Evolutionary conservation across 768 basidiomycete genomes (phyloP), one percentile per base, ranked within the genome.

Genomic region (Kwoniella shandongensis): DNA sequence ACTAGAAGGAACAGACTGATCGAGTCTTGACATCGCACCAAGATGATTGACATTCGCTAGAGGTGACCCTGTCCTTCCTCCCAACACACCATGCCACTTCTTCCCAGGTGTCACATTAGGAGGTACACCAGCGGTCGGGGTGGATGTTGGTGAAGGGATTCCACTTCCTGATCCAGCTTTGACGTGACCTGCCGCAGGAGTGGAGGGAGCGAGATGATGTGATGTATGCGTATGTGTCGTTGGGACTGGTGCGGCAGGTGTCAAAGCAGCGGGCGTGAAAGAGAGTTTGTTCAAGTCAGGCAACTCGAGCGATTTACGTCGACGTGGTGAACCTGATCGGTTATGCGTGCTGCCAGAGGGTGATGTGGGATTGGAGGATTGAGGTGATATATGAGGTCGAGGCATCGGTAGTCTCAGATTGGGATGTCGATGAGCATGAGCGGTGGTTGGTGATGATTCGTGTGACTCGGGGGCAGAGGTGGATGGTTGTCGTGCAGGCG

Each of bases 281-380:
- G 63, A 62, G n/a, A 76, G 49, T 47, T 67, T 71, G 45, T 76
- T 76, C n/a, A 76, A 54, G 54, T 76, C 75, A 2, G 75, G 75
- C 25, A 76, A 54, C 60, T 76, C 75, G 20, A 76, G 62, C n/a
- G 73, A 74, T 62, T 76, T 76, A 12, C 75, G 51, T 17, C 75
- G 56, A 40, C 75, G 57, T 3, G 75, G 75, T 20, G 69, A 72
- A 13, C 65, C 62, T 25, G 55, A 26, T 30, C 64, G 27, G 40
- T 59, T 62, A 38, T 42, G 25, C 56, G 40, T 22, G 44, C 27
- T 27, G 35, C 66, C 66, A 44, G 65, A 62, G 5, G 72, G 66
- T 23, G 67, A 66, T 2, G 71, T 63, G 1, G 70, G 73, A 44
- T 73, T 71, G 2, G 75, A 73, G 4, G 62, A 58, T n/a, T 66